These are phyloP conservation scores for Kodamaea alishanica DNA, from an alignment of 1,139 yeast genomes.

Conservation along the genomic window DNA sequence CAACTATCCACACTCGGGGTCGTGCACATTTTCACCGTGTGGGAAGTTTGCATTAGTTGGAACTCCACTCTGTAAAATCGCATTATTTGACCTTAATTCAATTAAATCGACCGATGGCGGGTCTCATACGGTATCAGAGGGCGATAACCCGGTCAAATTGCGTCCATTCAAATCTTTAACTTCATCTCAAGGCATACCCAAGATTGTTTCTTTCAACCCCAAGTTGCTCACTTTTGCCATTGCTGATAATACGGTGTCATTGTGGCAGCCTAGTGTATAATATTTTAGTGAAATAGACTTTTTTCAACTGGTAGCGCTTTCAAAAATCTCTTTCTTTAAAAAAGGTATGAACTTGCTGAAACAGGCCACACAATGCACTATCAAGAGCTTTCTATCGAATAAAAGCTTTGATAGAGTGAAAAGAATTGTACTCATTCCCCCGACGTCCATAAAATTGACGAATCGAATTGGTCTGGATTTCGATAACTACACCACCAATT, in stretches of 20 bases:
- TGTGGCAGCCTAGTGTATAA: conserved; percentile 34
- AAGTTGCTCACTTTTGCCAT: conserved; percentile 72
- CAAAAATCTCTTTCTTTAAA: not conserved
- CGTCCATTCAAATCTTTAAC: conserved; percentile 24
- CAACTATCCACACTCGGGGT: conserved; percentile 53
- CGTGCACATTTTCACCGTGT: conserved; percentile 77
- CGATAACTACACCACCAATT: not conserved
- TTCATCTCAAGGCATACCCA: conserved; percentile 44
- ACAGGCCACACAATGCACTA: too few relatives aligned
- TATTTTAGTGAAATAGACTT: not conserved
- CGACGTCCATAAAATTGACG: too few relatives aligned
- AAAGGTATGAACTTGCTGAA: too few relatives aligned
- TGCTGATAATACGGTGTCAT: conserved; percentile 57
- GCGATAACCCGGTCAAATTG: conserved; percentile 22
- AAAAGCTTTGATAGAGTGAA: too few relatives aligned
- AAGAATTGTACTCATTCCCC: too few relatives aligned
- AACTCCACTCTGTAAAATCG: conserved; percentile 52
- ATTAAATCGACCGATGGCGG: conserved; percentile 30
- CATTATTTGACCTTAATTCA: conserved; percentile 58
- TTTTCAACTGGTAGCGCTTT: not conserved
- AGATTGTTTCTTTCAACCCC: conserved; percentile 74
- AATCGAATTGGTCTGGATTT: conserved; percentile 1
- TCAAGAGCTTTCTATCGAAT: too few relatives aligned
- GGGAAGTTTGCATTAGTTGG: conserved; percentile 64
- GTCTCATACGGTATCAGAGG: conserved; percentile 12